phyloP scores from a whole-genome alignment of 768 basidiomycete genomes.

The Leucogyrophana mollusca region DNA sequence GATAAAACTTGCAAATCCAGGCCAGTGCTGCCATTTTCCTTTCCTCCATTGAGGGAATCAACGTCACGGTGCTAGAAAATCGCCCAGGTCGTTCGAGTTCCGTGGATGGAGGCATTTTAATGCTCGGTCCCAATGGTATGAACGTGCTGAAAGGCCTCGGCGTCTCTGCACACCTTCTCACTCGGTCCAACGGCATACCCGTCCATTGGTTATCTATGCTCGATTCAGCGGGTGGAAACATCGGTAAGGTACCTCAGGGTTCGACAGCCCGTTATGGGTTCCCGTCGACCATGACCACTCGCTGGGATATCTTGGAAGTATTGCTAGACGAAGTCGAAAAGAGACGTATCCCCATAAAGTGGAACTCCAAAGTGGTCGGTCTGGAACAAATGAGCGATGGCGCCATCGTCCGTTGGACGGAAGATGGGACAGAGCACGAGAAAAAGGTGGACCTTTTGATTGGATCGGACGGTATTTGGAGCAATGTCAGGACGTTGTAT shows the following conservation, averaged over 20 bases:
- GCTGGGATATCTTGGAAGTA: constrained; percentile 31
- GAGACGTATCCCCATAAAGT: constrained; percentile 14
- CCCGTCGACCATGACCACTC: constrained; percentile 22
- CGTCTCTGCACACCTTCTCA: constrained; percentile 20
- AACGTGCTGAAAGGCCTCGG: constrained; percentile 24
- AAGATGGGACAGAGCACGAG: constrained; percentile 16
- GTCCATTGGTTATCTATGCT: constrained; percentile 17
- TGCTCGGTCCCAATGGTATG: constrained; percentile 29
- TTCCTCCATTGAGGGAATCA: too few relatives aligned
- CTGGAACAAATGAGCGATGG: constrained; percentile 22
- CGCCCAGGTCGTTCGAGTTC: constrained; percentile 14
- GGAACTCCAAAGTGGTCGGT: constrained; percentile 22
- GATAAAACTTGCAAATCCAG: too few relatives aligned
- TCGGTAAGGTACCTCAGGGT: constrained; percentile 25
- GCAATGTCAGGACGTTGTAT: constrained; percentile 23
- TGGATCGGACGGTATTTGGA: constrained; percentile 32
- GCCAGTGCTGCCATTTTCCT: too few relatives aligned
- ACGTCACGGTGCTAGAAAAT: constrained; percentile 21
- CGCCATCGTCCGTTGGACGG: constrained; percentile 24
- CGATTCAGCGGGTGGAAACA: constrained; percentile 17
- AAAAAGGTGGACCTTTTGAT: constrained; percentile 28
- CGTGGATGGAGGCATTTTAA: constrained; percentile 24
- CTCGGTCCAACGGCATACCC: constrained; percentile 16
- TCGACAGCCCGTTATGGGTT: constrained; percentile 24
- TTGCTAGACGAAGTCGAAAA: constrained; percentile 26